Base-by-base conservation (phyloP, 176 grass and related monocot genomes). In the Avena sativa region DNA sequence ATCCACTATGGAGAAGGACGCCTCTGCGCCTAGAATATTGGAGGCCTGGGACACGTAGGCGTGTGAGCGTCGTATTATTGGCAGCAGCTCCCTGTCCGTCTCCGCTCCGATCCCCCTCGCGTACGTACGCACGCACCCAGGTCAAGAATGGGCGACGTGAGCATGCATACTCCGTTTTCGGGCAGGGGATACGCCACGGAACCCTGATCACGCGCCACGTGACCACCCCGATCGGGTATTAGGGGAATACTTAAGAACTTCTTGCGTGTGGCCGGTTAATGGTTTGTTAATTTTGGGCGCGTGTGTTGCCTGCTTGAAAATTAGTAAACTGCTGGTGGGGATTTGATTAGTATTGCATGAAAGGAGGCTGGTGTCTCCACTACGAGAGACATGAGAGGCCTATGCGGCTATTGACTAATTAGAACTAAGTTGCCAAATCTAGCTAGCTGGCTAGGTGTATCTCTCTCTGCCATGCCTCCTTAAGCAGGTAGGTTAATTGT, bases 131-230 rank as follows among this genome's bases (percentile, higher is more conserved):
- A 74, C 11, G 11, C 11, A 0, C n/a, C 2, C 15, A 55, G 52
- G 89, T 96, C 91, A 93, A 90, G 86, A 60, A 47, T 3, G 65
- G 65, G 77, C 76, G 82, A 93, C 62, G 85, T 88, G 74, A 82
- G 89, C 73, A 32, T 30, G 89, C 72, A 32, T 30, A 13, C 79
- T 82, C 47, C 49, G 6, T 87, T 86, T 49, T 51, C 40, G 60
- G 84, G 76, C 61, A 66, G 63, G 64, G 32, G 44, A 67, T 81
- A 86, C 83, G 61, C 20, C 80, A 86, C 28, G 11, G 53, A 85
- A 50, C 32, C 25, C 38, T 89, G 8, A 12, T 40, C 62, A 10
- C 0, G 25, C 5, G 86, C 85, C 87, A 89, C 80, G 80, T 82
- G 77, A 38, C 8, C 13, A 21, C 14, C 47, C 76, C 0, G 63